Percentiles rank a stretch among this genome's conserved stretches.
These are phyloP conservation scores for Pyrus hybrid DNA, from an alignment of 331 rosid genomes.

Conservation along the genomic window DNA sequence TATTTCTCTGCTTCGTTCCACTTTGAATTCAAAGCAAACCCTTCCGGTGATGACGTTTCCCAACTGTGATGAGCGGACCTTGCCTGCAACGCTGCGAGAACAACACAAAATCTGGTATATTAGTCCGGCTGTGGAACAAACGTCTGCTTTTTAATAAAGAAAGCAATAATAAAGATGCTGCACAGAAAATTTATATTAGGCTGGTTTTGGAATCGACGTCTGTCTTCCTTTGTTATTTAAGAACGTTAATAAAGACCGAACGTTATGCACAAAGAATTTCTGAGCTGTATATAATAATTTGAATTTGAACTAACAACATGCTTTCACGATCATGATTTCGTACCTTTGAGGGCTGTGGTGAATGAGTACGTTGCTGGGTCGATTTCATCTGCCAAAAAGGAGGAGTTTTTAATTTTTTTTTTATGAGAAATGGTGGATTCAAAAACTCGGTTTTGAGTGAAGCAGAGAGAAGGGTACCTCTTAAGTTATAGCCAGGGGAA, in stretches of 20 bases:
- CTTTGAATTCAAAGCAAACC: slow-evolving; percentile 84
- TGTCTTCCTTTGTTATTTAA: no score
- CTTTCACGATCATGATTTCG: neutral
- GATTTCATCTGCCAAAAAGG: slow-evolving; percentile 63
- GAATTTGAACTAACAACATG: neutral
- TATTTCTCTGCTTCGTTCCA: slow-evolving; percentile 98
- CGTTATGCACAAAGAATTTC: neutral
- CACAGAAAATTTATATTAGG: neutral
- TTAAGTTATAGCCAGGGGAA: slow-evolving; percentile 74
- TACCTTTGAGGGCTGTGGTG: slow-evolving; percentile 84
- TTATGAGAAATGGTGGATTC: neutral
- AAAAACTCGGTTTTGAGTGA: neutral
- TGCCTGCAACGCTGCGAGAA: slow-evolving; percentile 68
- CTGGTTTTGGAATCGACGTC: neutral
- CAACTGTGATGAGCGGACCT: slow-evolving; percentile 52
- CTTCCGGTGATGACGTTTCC: slow-evolving; percentile 80
- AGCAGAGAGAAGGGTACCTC: slow-evolving; percentile 28
- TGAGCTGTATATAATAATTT: neutral
- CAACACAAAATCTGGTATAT: neutral
- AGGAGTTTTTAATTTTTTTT: neutral
- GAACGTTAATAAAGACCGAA: neutral
- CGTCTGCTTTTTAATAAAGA: neutral
- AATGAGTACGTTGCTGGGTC: slow-evolving; percentile 93
- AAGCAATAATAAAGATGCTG: neutral
- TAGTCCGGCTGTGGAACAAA: neutral